Evolutionary conservation across 805 yeast species (phyloP), one percentile per base, ranked within the genome.

Genomic region (Metschnikowia baotianmanensis): DNA sequence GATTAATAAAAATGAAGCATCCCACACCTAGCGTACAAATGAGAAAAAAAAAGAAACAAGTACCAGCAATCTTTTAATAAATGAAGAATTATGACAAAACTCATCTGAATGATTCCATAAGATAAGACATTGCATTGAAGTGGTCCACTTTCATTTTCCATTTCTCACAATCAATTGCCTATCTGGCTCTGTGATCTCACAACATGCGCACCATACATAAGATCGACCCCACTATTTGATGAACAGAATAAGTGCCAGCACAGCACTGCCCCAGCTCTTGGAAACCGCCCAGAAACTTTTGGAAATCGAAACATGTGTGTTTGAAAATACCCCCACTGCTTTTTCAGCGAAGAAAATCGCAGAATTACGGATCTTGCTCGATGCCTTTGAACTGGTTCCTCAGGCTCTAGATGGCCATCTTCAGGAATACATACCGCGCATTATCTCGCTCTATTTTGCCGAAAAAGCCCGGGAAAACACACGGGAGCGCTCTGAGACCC

Each of bases 381-480:
- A 34, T 20, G 38, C 39, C 22, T 40, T 34, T 25, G 83, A 78
- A 51, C 70, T 74, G 3, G 64, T 62, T 30, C 84, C 84, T 0
- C 76, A 71, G 40, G 60, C 77, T 12, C 55, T 80, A 3, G 83
- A 79, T 51, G 31, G 53, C 0, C 49, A 57, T 8, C 55, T 80
- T n/a, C 52, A 58, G 2, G 11, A 25, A 1, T 70, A 69, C 44
- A 23, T 40, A 27, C 8, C 32, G 5, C 6, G 16, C 22, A 29
- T 40, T 5, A 11, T 15, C 28, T 10, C 43, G 32, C 21, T 30
- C 1, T 40, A 23, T 28, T 34, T 40, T 15, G 13, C 18, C 4
- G 35, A 33, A 10, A 39, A 33, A 21, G 21, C n/a, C n/a, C n/a
- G n/a, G n/a, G n/a, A n/a, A 27, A n/a, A 25, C 19, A 3, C 3